phyloP scores from a whole-genome alignment of 441 rosid genomes.

The Eutrema salsugineum region DNA sequence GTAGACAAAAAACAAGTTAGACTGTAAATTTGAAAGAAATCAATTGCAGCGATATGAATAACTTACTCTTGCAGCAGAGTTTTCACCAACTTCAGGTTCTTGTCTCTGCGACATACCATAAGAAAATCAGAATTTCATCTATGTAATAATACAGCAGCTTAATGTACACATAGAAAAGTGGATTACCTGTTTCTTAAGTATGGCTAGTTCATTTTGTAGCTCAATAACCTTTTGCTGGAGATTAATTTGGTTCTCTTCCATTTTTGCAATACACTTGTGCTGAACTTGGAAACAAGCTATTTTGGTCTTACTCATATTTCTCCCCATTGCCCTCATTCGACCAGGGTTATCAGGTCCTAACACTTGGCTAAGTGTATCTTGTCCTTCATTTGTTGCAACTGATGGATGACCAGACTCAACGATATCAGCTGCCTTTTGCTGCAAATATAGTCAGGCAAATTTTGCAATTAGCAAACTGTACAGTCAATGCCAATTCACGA shows the following conservation, averaged over 20 bases:
- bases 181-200: neutral
- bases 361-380: neutral
- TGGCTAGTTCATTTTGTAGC: too few relatives aligned
- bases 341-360: conserved; percentile 1
- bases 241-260: too few relatives aligned
- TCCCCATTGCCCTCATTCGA: neutral
- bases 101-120: neutral
- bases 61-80: neutral
- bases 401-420: neutral
- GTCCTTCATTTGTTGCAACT: too few relatives aligned
- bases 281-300: neutral
- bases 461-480: rapidly evolving
- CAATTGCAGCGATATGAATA: neutral
- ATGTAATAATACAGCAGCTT: neutral
- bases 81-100: neutral
- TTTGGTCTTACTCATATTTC: neutral
- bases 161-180: neutral
- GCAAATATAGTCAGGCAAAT: neutral
- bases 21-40: neutral
- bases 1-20: neutral
- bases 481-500: neutral
- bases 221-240: too few relatives aligned
- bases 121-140: neutral
- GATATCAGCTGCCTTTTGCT: neutral
- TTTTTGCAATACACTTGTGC: neutral